Evolutionary conservation across 768 basidiomycete species (phyloP).

Genomic region (Pulveroboletus sp.): DNA sequence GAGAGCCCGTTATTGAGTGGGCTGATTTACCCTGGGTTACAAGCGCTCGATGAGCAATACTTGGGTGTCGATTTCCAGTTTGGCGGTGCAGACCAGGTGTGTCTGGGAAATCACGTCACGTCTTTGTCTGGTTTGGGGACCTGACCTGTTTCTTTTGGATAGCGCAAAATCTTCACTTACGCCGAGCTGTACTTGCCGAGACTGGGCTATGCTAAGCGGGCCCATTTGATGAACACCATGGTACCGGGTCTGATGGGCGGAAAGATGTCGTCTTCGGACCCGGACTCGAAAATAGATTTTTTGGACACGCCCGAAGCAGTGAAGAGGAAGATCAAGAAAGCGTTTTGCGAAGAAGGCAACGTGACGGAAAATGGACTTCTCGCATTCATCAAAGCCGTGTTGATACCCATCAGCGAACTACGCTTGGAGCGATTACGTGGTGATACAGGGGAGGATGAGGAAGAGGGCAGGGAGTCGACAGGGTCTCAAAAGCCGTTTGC

Average conservation of each 20-base stretch:
- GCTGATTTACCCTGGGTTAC: conserved; percentile 91
- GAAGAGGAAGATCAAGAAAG: conserved; percentile 85
- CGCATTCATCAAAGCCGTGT: conserved; percentile 80
- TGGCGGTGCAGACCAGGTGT: conserved; percentile 94
- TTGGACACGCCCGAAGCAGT: conserved; percentile 83
- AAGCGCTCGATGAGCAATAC: conserved; percentile 97
- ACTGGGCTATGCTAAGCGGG: conserved; percentile 90
- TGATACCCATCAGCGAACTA: conserved; percentile 83
- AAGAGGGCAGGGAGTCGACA: conserved; percentile 44
- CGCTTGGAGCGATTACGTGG: conserved; percentile 58
- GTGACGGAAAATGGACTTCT: conserved; percentile 85
- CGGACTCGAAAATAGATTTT: conserved; percentile 97
- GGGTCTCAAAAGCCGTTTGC: conserved; percentile 64
- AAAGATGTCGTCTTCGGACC: conserved; percentile 98
- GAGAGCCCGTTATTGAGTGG: conserved; percentile 89
- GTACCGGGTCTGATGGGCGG: conserved; percentile 92
- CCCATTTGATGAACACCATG: conserved; percentile 98
- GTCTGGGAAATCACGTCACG: conserved; percentile 20
- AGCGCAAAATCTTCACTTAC: conserved; percentile 99
- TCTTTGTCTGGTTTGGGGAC: neutral
- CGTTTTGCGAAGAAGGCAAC: conserved; percentile 95
- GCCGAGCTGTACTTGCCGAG: conserved; percentile 94
- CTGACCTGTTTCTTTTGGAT: neutral
- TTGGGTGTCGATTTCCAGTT: conserved; percentile 96
- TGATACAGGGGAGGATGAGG: conserved; percentile 37